These are phyloP conservation scores for Dalechampia spathulata DNA, from an alignment of 441 rosid genomes.

Conservation along the genomic window DNA sequence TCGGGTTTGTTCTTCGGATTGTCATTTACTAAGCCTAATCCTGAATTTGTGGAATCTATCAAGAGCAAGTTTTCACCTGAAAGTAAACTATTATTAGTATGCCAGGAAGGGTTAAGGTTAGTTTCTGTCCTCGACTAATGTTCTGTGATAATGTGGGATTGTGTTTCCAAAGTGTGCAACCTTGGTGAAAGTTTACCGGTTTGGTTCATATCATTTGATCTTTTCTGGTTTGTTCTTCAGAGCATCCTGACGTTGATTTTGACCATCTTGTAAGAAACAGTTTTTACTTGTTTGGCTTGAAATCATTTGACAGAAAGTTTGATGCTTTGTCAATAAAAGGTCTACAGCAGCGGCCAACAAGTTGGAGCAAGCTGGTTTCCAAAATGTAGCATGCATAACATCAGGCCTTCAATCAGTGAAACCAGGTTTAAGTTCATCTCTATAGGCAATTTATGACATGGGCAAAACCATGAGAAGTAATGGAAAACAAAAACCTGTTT, in stretches of 20 bases:
- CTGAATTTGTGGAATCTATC: conserved; percentile 56
- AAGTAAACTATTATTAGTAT: conserved; percentile 68
- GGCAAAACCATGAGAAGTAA: not conserved
- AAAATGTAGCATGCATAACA: conserved; percentile 67
- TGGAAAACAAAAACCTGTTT: not conserved
- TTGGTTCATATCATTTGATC: too few species aligned
- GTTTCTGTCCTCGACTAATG: too few species aligned
- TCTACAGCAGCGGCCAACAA: conserved; percentile 78
- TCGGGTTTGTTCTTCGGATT: conserved; percentile 81
- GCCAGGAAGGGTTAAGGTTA: conserved; percentile 95
- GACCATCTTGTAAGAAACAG: not conserved
- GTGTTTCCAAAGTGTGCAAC: too few species aligned
- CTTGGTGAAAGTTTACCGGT: too few species aligned
- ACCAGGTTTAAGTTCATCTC: conserved; percentile 46
- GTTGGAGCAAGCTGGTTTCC: conserved; percentile 71
- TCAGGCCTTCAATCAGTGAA: conserved; percentile 87
- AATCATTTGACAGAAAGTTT: conserved; percentile 12
- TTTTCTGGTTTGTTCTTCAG: too few species aligned
- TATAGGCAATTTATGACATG: not conserved
- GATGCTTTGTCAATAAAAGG: conserved; percentile 34
- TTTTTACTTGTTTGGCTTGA: not conserved
- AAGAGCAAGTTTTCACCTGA: conserved; percentile 55
- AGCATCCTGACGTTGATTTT: too few species aligned
- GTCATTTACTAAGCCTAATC: conserved; percentile 73
- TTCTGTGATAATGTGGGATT: too few species aligned